Base-by-base conservation (phyloP, 2,329 filamentous ascomycete species). In the Claviceps sp. region DNA sequence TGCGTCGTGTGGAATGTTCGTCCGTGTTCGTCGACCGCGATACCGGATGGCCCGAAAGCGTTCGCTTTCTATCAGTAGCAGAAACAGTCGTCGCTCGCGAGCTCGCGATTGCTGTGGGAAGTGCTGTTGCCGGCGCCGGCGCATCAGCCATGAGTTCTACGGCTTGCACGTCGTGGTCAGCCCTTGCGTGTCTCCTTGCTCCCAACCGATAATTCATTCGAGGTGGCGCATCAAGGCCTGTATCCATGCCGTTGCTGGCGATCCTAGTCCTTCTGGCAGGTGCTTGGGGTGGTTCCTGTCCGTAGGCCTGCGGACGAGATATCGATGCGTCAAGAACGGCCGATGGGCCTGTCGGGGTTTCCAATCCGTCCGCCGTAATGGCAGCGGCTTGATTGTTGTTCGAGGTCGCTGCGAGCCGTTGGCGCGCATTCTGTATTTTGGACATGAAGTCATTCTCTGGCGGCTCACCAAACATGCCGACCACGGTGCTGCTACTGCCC, bases 11-110 rank as follows among this genome's bases (percentile, higher is more conserved):
- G 8, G 57, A 75, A 42, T 79, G 77, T 59, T 89, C 85, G 54
- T 82, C 77, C 4, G 68, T 65, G 50, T 77, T 79, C 46, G 65
- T 60, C 50, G 71, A 75, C 58, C 68, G 58, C 63, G 72, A 77
- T 48, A 78, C 78, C 14, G 77, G 78, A 59, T 95, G 88, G 4
- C 91, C 91, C 42, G 91, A 95, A n/a, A 95, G 79, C 1, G 89
- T 96, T 59, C 91, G 82, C 70, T 96, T 97, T 65, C 89, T 81
- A 54, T 90, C 87, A 14, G 74, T 69, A 4, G 70, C 72, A 20
- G 74, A 65, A 55, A 72, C 63, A 18, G 71, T 61, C 16, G 55
- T 54, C 52, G 71, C 60, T 34, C 67, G 60, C 37, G 51, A 41
- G 14, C 45, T 30, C 14, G 59, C 54, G 22, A 59, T 70, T 72